phyloP scores from a whole-genome alignment of 805 yeast genomes.

The Candida khao-thaluensis region DNA sequence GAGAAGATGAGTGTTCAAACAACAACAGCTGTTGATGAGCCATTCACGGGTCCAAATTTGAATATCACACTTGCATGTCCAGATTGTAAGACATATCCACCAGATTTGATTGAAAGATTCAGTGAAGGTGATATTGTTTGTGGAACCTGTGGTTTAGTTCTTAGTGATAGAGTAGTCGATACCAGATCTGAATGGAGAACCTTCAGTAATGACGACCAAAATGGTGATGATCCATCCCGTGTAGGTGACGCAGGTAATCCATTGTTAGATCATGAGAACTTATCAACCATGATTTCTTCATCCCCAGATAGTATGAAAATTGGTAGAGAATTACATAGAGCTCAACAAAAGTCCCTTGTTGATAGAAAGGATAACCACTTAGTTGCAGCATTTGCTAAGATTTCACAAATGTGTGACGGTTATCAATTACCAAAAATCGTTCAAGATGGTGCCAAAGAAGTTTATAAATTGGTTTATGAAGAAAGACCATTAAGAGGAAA shows the following conservation, averaged over 20 bases:
- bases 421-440: constrained; percentile 92
- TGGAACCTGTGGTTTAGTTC: constrained; percentile 92
- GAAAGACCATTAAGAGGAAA: constrained; percentile 85
- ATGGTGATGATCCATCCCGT: constrained; percentile 98
- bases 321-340: constrained; percentile 87
- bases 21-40: constrained; percentile 17
- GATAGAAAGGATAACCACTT: constrained; percentile 87
- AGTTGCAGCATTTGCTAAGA: constrained; percentile 84
- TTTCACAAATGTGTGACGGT: constrained; percentile 96
- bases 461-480: constrained; percentile 86
- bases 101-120: constrained; percentile 90
- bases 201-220: constrained; percentile 95
- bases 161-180: constrained; percentile 89
- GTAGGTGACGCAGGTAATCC: constrained; percentile 98
- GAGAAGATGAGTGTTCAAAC: constrained; percentile 7
- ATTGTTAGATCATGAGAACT: constrained; percentile 82
- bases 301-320: constrained; percentile 81
- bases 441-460: constrained; percentile 97
- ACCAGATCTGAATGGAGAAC: constrained; percentile 99
- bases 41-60: constrained; percentile 69
- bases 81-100: constrained; percentile 94
- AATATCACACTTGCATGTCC: constrained; percentile 92
- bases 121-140: constrained; percentile 99
- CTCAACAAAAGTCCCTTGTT: constrained; percentile 80
- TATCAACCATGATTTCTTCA: constrained; percentile 87